Percentiles rank a stretch among this genome's conserved stretches.
Conservation (phyloP, 108 stramenopile species). For the Pseudonitzschia multiseries region DNA sequence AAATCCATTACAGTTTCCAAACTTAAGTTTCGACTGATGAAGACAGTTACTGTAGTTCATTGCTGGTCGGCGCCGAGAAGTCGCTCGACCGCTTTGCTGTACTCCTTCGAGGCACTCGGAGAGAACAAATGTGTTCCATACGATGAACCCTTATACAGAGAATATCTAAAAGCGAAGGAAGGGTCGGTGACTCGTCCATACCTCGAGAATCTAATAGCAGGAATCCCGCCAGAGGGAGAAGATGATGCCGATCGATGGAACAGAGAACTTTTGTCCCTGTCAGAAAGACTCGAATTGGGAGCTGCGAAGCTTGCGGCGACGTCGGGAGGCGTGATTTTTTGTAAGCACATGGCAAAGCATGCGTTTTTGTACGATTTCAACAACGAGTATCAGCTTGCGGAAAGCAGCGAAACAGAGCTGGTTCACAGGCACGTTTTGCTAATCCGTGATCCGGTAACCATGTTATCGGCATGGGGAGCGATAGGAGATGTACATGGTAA, state of each 20-base stretch:
- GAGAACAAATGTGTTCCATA: slow-evolving; percentile 60
- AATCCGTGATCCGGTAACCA: slow-evolving; percentile 65
- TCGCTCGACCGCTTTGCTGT: slow-evolving; percentile 89
- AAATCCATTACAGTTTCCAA: not conserved
- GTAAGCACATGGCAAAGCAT: slow-evolving; percentile 95
- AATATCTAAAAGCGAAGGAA: slow-evolving; percentile 61
- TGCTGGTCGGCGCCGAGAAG: slow-evolving; percentile 93
- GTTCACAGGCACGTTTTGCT: slow-evolving; percentile 69
- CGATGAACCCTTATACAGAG: slow-evolving; percentile 86
- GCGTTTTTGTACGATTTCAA: slow-evolving; percentile 63
- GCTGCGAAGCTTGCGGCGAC: slow-evolving; percentile 29
- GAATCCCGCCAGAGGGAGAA: slow-evolving; percentile 43
- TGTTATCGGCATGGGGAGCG: slow-evolving; percentile 67
- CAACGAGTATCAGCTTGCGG: slow-evolving; percentile 42
- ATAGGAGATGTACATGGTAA: slow-evolving; percentile 59
- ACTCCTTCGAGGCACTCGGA: slow-evolving; percentile 80
- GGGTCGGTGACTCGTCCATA: slow-evolving; percentile 70
- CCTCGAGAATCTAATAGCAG: slow-evolving; percentile 54
- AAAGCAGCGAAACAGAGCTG: slow-evolving; percentile 24
- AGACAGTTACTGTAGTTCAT: slow-evolving; percentile 73
- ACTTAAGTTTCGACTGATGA: slow-evolving; percentile 16
- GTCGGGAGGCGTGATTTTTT: slow-evolving; percentile 60
- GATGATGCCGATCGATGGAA: slow-evolving; percentile 42
- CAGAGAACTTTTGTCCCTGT: slow-evolving; percentile 49
- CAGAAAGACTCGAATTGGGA: slow-evolving; percentile 59